These are phyloP conservation scores for Saccharomycopsis synnaedendra DNA, from an alignment of 805 yeast genomes.

Conservation along the genomic window DNA sequence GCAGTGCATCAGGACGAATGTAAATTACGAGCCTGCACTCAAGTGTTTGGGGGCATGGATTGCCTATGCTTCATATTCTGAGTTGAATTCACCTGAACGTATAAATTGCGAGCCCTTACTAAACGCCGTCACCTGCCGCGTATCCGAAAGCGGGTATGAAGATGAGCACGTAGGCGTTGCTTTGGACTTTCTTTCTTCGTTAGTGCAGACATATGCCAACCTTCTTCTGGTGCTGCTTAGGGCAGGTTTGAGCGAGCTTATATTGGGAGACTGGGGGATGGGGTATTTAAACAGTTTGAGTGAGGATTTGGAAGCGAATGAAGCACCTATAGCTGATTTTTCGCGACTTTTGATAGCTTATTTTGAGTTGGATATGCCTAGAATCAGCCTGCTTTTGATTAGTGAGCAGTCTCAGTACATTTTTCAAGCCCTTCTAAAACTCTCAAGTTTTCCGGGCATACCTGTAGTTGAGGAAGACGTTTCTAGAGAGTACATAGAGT, in stretches of 20 bases:
- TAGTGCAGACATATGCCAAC: constrained; percentile 16
- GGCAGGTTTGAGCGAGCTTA: constrained; percentile 21
- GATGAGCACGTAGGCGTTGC: not conserved
- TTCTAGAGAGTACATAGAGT: constrained; percentile 43
- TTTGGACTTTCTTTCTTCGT: constrained; percentile 15
- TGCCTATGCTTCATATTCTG: constrained; percentile 3
- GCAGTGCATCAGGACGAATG: not conserved
- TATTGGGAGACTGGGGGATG: constrained; percentile 37
- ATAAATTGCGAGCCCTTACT: constrained; percentile 1
- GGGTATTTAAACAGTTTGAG: constrained; percentile 22
- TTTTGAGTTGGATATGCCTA: constrained; percentile 33
- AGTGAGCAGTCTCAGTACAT: constrained; percentile 27
- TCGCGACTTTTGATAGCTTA: constrained; percentile 34
- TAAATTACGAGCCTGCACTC: not conserved
- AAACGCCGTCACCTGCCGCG: not conserved
- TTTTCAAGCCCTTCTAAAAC: constrained; percentile 35
- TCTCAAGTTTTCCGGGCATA: constrained; percentile 45
- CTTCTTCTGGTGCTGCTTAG: constrained; percentile 21
- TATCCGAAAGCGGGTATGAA: no score
- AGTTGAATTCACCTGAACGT: not conserved
- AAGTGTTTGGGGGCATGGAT: constrained; percentile 5
- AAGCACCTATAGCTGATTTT: constrained; percentile 27
- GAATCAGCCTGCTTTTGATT: constrained; percentile 29
- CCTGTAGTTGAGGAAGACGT: constrained; percentile 52
- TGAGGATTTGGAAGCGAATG: constrained; percentile 21